Evolutionary conservation across 371 early-diverging fungal genomes (phyloP).

Genomic region (Lichtheimia ornata): DNA sequence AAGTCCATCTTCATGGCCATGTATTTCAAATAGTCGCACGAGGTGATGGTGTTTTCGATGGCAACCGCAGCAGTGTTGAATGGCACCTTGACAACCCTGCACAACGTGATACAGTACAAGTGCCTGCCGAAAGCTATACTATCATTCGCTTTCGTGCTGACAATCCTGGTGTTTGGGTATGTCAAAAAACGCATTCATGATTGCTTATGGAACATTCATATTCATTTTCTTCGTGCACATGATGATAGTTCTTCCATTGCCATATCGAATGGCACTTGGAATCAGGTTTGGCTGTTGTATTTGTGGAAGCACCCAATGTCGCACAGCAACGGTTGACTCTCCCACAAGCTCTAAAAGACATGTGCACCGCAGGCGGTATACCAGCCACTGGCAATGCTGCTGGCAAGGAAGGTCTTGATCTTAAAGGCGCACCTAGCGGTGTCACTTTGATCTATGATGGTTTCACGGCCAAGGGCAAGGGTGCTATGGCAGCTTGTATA

Average conservation of each 20-base stretch:
- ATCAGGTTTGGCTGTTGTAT: slow-evolving; percentile 53
- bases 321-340: slow-evolving; percentile 42
- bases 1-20: slow-evolving; percentile 67
- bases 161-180: slow-evolving; percentile 48
- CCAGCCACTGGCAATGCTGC: slow-evolving; percentile 69
- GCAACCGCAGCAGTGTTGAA: slow-evolving; percentile 28
- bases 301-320: slow-evolving; percentile 70
- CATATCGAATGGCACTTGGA: slow-evolving; percentile 78
- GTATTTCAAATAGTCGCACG: slow-evolving; percentile 57
- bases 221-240: neutral
- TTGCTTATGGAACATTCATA: neutral
- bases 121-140: slow-evolving; percentile 48
- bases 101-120: slow-evolving; percentile 59
- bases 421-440: slow-evolving; percentile 52
- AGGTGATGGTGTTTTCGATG: slow-evolving; percentile 49
- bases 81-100: slow-evolving; percentile 59
- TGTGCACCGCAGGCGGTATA: slow-evolving; percentile 59
- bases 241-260: slow-evolving; percentile 63
- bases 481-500: slow-evolving; percentile 68
- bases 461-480: slow-evolving; percentile 67
- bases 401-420: slow-evolving; percentile 62
- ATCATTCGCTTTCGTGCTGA: slow-evolving; percentile 62
- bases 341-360: slow-evolving; percentile 42
- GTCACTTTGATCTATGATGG: slow-evolving; percentile 53
- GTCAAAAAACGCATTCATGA: neutral